These are phyloP conservation scores for Leccinum uliginosum DNA, from an alignment of 768 basidiomycete genomes.

Conservation along the genomic window DNA sequence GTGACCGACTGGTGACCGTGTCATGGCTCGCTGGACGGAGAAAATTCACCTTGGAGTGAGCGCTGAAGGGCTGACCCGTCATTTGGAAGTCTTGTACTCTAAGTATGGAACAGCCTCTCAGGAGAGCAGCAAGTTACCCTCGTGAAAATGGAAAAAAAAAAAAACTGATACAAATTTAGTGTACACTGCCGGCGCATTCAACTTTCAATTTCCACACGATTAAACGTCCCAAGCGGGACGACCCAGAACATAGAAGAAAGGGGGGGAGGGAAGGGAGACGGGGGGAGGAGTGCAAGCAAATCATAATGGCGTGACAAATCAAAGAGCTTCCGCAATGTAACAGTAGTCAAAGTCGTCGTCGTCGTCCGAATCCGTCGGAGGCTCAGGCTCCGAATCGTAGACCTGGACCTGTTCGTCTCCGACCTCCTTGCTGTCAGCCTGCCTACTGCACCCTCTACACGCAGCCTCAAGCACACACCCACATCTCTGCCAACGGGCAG, in stretches of 20 bases:
- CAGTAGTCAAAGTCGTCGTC: slow-evolving; percentile 27
- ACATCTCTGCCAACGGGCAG: neutral
- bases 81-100: neutral
- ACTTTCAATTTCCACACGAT: neutral
- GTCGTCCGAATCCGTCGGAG: slow-evolving; percentile 17
- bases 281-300: neutral
- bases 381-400: slow-evolving; percentile 26
- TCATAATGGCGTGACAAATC: neutral
- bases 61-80: too few species aligned
- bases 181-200: neutral
- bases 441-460: neutral
- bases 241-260: neutral
- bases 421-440: neutral
- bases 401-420: slow-evolving; percentile 9
- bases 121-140: neutral
- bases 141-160: neutral
- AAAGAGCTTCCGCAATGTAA: slow-evolving; percentile 8
- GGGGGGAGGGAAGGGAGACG: too few species aligned
- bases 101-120: neutral
- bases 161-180: neutral
- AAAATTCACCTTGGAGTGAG: too few species aligned
- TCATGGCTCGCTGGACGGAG: too few species aligned
- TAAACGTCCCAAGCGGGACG: neutral
- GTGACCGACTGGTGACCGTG: too few species aligned
- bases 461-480: neutral